Base-by-base conservation (phyloP, 164 flowering plant species). In the Magnolia kwangsiensis region DNA sequence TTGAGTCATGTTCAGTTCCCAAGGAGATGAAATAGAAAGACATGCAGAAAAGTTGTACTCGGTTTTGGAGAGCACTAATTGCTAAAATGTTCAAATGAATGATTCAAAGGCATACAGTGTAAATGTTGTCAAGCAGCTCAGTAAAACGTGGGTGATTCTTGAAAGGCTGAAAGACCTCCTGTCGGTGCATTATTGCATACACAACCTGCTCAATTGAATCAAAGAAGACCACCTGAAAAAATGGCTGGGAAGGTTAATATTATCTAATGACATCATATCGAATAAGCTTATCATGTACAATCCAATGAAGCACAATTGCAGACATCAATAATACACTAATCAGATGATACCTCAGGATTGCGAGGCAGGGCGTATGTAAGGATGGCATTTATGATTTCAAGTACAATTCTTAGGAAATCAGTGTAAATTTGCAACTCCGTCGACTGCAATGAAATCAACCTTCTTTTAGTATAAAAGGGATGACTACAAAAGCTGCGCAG, bases 131-230 rank as follows among this genome's bases (percentile, higher is more conserved):
- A 76, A 96, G 86, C 78, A 94, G 87, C 83, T 96, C 98, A 75
- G 85, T 88, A 76, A 96, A 96, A 31, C 94, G 95, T 59, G 99
- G 98, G 83, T 94, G 99, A 85, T 80, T 87, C 88, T 84, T 92
- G 90, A 91, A 96, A 67, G 99, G 98, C 80, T 85, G 86, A 82
- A 96, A 93, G 65, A 96, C 93, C 80, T 96, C 99, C 83, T 96
- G 94, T 77, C 95, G 78, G 83, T 96, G 99, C 96, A 96, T 86
- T 80, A 96, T 86, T 55, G 99, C 99, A 84, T 96, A 96, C 49
- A 96, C 90, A 82, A 94, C 96, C 99, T 96, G 87, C 77, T 59
- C 67, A 66, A 78, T 59, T 24, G 31, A 69, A 51, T 78, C 31
- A 77, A 23, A 50, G 73, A 72, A 29, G 37, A 10, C 78, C 50